These are phyloP conservation scores for Lumnitzera littorea DNA, from an alignment of 345 rosid genomes.

Conservation along the genomic window DNA sequence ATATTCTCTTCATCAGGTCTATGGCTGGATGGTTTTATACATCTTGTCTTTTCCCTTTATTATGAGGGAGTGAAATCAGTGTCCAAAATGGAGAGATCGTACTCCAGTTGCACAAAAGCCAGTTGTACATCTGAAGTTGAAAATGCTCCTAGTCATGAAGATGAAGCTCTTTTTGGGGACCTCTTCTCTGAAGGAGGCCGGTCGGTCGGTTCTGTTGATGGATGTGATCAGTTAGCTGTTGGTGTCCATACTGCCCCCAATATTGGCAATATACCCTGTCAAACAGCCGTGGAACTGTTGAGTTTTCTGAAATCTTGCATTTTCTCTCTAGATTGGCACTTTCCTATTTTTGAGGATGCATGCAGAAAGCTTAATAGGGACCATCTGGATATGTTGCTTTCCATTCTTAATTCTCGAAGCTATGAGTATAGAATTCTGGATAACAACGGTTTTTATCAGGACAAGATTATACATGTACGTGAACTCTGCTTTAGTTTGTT, in stretches of 20 bases:
- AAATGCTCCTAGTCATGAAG: slow-evolving; percentile 75
- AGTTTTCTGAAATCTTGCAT: slow-evolving; percentile 61
- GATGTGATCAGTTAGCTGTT: slow-evolving; percentile 58
- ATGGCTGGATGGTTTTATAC: slow-evolving; percentile 80
- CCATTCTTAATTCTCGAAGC: slow-evolving; percentile 42
- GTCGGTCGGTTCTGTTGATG: slow-evolving; percentile 62
- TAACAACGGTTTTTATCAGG: slow-evolving; percentile 35
- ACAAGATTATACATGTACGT: slow-evolving; percentile 40
- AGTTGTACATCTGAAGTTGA: slow-evolving; percentile 64
- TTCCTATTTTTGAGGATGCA: slow-evolving; percentile 58
- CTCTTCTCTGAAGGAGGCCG: slow-evolving; percentile 86
- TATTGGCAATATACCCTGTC: slow-evolving; percentile 63
- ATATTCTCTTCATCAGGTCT: slow-evolving; percentile 65
- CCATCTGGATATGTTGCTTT: slow-evolving; percentile 77
- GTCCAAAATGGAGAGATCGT: slow-evolving; percentile 60
- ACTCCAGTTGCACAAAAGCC: slow-evolving; percentile 46
- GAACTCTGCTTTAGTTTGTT: slow-evolving; percentile 66
- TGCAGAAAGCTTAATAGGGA: slow-evolving; percentile 45
- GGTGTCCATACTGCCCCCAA: slow-evolving; percentile 36
- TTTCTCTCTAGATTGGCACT: slow-evolving; percentile 69
- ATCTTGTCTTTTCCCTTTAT: slow-evolving; percentile 58
- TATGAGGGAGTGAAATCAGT: slow-evolving; percentile 70
- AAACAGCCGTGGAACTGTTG: slow-evolving; percentile 71
- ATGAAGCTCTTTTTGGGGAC: slow-evolving; percentile 93
- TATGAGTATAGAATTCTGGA: slow-evolving; percentile 47